Conservation (phyloP, 2,329 filamentous ascomycete species). For the Xylariales sp. region DNA sequence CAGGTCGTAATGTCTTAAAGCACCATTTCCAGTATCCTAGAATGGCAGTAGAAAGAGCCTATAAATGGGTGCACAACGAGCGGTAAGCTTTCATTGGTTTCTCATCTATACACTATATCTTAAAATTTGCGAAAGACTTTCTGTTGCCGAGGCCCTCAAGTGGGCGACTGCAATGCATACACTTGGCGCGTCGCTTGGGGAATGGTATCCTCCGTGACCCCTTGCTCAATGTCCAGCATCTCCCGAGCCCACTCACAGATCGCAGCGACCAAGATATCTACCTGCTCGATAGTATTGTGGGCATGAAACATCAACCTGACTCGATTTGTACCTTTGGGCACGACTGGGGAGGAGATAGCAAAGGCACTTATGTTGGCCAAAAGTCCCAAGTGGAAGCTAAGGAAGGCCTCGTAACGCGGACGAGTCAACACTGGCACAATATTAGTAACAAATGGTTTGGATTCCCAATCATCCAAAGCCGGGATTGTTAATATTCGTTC, state of each 20-base stretch:
- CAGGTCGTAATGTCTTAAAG: too few relatives aligned
- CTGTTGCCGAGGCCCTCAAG: too few relatives aligned
- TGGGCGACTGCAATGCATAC: too few relatives aligned
- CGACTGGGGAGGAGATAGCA: conserved; percentile 32
- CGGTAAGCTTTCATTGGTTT: too few relatives aligned
- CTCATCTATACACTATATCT: too few relatives aligned
- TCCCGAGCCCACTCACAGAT: conserved; percentile 26
- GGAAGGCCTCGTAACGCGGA: conserved; percentile 15
- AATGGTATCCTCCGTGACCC: conserved; percentile 8
- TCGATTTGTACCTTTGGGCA: conserved; percentile 32
- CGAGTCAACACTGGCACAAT: conserved; percentile 23
- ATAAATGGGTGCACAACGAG: too few relatives aligned
- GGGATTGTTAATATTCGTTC: conserved; percentile 23
- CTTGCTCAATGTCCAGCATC: conserved; percentile 22
- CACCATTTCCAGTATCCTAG: too few relatives aligned
- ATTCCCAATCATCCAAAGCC: conserved; percentile 20
- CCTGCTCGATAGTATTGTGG: conserved; percentile 29
- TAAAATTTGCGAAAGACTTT: too few relatives aligned
- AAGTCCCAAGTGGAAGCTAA: conserved; percentile 20
- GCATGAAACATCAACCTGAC: conserved; percentile 36
- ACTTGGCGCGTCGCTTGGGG: conserved; percentile 14
- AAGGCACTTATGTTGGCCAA: conserved; percentile 14
- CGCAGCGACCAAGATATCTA: conserved; percentile 23
- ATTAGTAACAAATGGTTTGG: conserved; percentile 18
- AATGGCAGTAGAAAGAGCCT: too few relatives aligned